Base-by-base conservation (phyloP, 2,329 filamentous ascomycete species). In the Fusarium multiceps region DNA sequence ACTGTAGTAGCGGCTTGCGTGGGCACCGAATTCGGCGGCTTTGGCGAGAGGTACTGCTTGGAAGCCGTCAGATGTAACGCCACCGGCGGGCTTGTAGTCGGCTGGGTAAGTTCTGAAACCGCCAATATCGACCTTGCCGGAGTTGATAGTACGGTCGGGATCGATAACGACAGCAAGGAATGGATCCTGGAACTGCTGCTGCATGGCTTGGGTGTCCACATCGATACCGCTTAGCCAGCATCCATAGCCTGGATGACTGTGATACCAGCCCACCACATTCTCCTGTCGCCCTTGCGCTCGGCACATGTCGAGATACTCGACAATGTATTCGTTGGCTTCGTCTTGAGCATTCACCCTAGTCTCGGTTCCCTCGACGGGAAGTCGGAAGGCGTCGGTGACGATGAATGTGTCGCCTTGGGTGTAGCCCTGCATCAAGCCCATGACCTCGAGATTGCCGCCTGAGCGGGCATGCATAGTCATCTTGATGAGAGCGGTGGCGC, bases 381-480 rank as follows among this genome's bases (percentile, higher is more conserved):
- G 84, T 21, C 94, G 89, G 81, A 98, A 96, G 27, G 94, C 93
- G 77, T 99, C 96, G 2, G 94, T 98, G 56, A 99, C 92, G 72
- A 99, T 89, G 76, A 99, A 93, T 2, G 92, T 88, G 75, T 97
- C 91, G 43, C 90, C 89, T 71, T 93, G 88, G 51, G 97, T 91
- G 80, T 97, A 97, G 67, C 96, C 96, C 78, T 97, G 92, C 96
- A 99, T 99, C 74, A 99, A 81, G 60, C 96, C 96, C 96, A 99
- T 99, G 75, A 99, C 88, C 83, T 99, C 96, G 71, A 98, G 87
- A 28, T 89, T 89, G 60, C 96, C 95, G 71, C 96, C 96, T 0
- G 93, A 94, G n/a, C 96, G 92, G 12, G 96, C 96, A 80, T 99
- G 96, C 93, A 98, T 98, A 70, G 97, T 93, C 96, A 99, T 99